phyloP scores from a whole-genome alignment of 2,329 filamentous ascomycete genomes.

The Talaromyces rugulosus region DNA sequence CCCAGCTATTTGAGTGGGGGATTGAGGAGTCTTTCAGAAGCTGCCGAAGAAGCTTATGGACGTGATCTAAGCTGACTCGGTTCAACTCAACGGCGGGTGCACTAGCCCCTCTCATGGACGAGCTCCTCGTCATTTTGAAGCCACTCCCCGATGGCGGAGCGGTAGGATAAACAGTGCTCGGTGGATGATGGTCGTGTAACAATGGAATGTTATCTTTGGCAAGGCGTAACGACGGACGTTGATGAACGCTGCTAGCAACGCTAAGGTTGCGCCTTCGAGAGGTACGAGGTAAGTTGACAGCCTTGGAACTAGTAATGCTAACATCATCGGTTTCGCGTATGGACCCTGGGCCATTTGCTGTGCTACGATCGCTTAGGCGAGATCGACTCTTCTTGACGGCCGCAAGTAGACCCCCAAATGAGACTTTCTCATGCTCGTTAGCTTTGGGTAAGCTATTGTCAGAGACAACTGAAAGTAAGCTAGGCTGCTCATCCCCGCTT shows the following conservation, averaged over 20 bases:
- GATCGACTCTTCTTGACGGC: slow-evolving; percentile 73
- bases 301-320: slow-evolving; percentile 60
- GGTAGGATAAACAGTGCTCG: slow-evolving; percentile 40
- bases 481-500: slow-evolving; percentile 87
- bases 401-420: slow-evolving; percentile 67
- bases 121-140: slow-evolving; percentile 65
- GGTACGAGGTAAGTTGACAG: slow-evolving; percentile 58
- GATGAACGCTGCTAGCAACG: slow-evolving; percentile 69
- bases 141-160: slow-evolving; percentile 29
- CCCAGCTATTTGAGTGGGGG: slow-evolving; percentile 72
- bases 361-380: slow-evolving; percentile 67
- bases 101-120: slow-evolving; percentile 72
- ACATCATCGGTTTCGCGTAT: slow-evolving; percentile 61
- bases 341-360: slow-evolving; percentile 65
- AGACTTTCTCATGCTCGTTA: slow-evolving; percentile 69
- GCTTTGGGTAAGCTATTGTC: slow-evolving; percentile 58
- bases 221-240: slow-evolving; percentile 66
- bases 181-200: slow-evolving; percentile 26
- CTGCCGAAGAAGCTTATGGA: slow-evolving; percentile 78
- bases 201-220: slow-evolving; percentile 52
- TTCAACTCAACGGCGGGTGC: slow-evolving; percentile 80
- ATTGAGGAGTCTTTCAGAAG: slow-evolving; percentile 73
- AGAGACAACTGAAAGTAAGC: slow-evolving; percentile 71
- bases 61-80: slow-evolving; percentile 79
- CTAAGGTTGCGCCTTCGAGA: slow-evolving; percentile 77